phyloP scores from a whole-genome alignment of 768 basidiomycete genomes.

The Rhizopogon vesiculosus region DNA sequence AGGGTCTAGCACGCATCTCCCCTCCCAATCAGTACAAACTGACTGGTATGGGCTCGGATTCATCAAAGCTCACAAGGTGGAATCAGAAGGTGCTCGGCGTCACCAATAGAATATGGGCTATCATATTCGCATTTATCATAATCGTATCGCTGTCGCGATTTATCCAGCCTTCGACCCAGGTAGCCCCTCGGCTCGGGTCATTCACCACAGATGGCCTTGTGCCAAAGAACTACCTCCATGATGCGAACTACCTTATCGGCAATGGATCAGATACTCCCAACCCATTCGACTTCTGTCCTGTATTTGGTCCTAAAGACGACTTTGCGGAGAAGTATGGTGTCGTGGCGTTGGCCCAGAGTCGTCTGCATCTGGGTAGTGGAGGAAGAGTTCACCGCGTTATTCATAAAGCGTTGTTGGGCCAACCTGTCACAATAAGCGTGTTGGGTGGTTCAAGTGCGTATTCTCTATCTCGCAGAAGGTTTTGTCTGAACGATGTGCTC shows the following conservation, averaged over 20 bases:
- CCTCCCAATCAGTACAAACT: constrained; percentile 35
- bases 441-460: constrained; percentile 81
- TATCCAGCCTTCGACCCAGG: constrained; percentile 37
- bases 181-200: constrained; percentile 13
- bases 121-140: constrained; percentile 50
- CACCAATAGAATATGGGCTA: constrained; percentile 65
- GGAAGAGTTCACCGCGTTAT: constrained; percentile 79
- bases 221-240: constrained; percentile 83
- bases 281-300: constrained; percentile 91
- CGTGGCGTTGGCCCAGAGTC: constrained; percentile 64
- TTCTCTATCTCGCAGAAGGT: background rate
- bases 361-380: constrained; percentile 76
- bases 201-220: constrained; percentile 44
- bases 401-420: constrained; percentile 77
- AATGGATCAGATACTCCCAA: constrained; percentile 37
- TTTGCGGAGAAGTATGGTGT: constrained; percentile 78
- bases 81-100: constrained; percentile 56
- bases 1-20: constrained; percentile 54
- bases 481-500: background rate
- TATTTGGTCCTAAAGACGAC: constrained; percentile 77
- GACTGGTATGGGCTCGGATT: constrained; percentile 40
- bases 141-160: constrained; percentile 55
- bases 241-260: constrained; percentile 21
- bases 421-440: constrained; percentile 86
- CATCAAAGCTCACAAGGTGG: constrained; percentile 48